Evolutionary conservation across 164 flowering plant species (phyloP), one percentile per base, ranked within the genome.

Genomic region (Umbellularia californica): DNA sequence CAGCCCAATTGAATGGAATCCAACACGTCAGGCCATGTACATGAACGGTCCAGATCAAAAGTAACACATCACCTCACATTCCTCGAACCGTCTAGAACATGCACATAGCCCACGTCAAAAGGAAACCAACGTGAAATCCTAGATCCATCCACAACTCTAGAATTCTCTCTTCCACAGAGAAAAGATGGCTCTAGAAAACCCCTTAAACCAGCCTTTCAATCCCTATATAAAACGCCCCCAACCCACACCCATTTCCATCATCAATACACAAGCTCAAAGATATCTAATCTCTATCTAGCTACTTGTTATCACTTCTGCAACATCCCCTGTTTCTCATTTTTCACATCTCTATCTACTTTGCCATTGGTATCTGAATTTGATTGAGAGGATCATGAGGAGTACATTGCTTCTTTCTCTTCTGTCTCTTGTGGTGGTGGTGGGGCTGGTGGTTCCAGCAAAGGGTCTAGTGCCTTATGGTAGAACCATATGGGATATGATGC

Each of bases 401-500:
- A 3, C 23, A 41, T 41, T 41, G 47, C 47, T 41, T 33, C 15
- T n/a, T 13, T 17, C 58, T 28, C 25, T 72, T 14, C 15, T 58
- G 12, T 12, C 7, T 12, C 1, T 72, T 0, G 55, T 58, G 13
- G 9, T 72, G 13, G 9, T 72, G 47, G 50, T 58, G 24, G 63
- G 52, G 2, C 2, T 74, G 22, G 35, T 70, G 17, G 1, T 52
- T 1, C 73, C 76, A 9, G 75, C 78, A 17, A 58, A 67, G 50
- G 87, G 75, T 0, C 70, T 83, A n/a, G 70, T 83, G 58, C 85
- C 87, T 2, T 79, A 79, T 73, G 30, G 80, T 0, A 62, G 85
- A 12, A 22, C 23, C 30, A 4, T 79, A 0, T 83, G 79, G 80
- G 87, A 81, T 73, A 77, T 82, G 79, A 72, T 78, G 77, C 9